These are phyloP conservation scores for Solanum hybrid DNA, from an alignment of 305 asterid species.

Conservation along the genomic window DNA sequence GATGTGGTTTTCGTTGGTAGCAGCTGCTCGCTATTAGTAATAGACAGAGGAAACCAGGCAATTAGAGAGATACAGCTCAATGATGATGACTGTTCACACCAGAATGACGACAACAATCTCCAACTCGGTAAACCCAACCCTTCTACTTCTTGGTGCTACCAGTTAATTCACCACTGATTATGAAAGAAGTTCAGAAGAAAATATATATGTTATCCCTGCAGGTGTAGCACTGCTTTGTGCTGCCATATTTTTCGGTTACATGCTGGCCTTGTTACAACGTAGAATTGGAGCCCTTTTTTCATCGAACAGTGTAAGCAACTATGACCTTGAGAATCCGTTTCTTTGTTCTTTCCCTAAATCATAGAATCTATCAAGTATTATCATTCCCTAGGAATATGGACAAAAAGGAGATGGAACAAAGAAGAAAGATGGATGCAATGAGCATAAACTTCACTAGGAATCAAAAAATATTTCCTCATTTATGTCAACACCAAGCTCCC, in stretches of 20 bases:
- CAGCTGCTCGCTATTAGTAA: constrained; percentile 76
- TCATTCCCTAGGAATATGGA: neutral
- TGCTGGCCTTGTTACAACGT: constrained; percentile 77
- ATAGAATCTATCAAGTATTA: neutral
- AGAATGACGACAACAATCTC: constrained; percentile 46
- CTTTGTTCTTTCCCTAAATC: neutral
- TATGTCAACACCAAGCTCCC: neutral
- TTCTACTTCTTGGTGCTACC: neutral
- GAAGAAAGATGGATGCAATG: neutral
- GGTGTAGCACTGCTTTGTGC: constrained; percentile 75
- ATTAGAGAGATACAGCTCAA: constrained; percentile 86
- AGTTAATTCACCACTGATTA: neutral
- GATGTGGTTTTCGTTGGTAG: constrained; percentile 69
- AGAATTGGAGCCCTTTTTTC: constrained; percentile 45
- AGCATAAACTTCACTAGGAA: neutral
- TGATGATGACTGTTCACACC: constrained; percentile 59
- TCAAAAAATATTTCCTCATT: neutral
- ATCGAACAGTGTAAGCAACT: constrained; percentile 34
- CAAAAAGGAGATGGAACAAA: neutral
- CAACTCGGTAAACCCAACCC: constrained; percentile 38
- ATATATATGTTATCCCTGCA: constrained; percentile 14
- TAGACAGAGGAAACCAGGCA: constrained; percentile 90
- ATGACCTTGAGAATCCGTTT: neutral
- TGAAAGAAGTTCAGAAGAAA: neutral
- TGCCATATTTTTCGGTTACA: constrained; percentile 75